Evolutionary conservation across 495 filamentous ascomycete genomes (phyloP).

Genomic region (Stereocaulon alpinum): DNA sequence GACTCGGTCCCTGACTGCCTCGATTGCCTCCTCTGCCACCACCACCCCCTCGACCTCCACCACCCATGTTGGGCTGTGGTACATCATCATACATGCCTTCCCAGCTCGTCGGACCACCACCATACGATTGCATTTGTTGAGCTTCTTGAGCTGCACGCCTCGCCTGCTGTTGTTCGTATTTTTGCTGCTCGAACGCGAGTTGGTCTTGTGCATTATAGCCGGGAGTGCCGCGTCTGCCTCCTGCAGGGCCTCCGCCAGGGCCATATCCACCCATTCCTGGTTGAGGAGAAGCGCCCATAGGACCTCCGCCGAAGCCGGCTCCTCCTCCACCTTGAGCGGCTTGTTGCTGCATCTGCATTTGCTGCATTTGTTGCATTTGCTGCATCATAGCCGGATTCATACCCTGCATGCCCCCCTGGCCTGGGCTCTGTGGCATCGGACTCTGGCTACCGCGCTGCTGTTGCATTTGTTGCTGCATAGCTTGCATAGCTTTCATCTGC

Average conservation of each 20-base stretch:
- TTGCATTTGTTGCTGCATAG: slow-evolving; percentile 35
- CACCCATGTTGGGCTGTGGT: slow-evolving; percentile 65
- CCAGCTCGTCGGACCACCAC: slow-evolving; percentile 68
- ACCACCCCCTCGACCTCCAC: slow-evolving; percentile 42
- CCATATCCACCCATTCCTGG: slow-evolving; percentile 12
- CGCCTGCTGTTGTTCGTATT: slow-evolving; percentile 68
- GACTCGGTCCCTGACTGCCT: slow-evolving; percentile 26
- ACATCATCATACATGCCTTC: slow-evolving; percentile 99
- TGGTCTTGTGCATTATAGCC: slow-evolving; percentile 67
- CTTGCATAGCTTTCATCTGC: slow-evolving; percentile 48
- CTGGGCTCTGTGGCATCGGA: slow-evolving; percentile 15
- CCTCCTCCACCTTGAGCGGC: slow-evolving; percentile 17
- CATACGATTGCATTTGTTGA: slow-evolving; percentile 32
- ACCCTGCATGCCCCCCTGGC: slow-evolving; percentile 42
- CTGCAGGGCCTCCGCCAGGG: slow-evolving; percentile 3
- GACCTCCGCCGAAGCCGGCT: slow-evolving; percentile 12
- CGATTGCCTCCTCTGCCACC: slow-evolving; percentile 34
- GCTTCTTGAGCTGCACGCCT: slow-evolving; percentile 41
- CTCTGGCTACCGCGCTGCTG: slow-evolving; percentile 26
- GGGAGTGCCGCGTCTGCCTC: slow-evolving; percentile 33
- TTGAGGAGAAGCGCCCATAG: slow-evolving; percentile 18
- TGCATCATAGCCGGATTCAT: slow-evolving; percentile 84
- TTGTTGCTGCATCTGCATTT: slow-evolving; percentile 30
- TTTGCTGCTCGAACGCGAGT: slow-evolving; percentile 76
- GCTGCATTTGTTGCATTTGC: slow-evolving; percentile 72